Percentiles rank a stretch among this genome's conserved stretches.
These are phyloP conservation scores for Athelia sp. DNA, from an alignment of 1,284 basidiomycete genomes.

Conservation along the genomic window DNA sequence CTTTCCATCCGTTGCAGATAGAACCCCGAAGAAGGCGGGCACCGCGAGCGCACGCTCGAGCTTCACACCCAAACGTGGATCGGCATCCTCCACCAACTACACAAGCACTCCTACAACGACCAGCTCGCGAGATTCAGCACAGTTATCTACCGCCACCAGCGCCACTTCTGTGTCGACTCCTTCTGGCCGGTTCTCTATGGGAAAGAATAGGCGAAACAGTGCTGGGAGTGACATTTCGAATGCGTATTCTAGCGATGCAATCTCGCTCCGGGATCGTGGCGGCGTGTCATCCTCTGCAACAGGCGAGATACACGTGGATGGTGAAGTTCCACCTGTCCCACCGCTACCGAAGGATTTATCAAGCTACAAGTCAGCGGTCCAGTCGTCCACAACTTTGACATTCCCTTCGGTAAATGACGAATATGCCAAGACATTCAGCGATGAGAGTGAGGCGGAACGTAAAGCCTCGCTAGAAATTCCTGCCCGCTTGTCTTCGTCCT, in stretches of 20 bases:
- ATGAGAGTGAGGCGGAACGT: conserved; percentile 36
- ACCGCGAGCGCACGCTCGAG: conserved; percentile 56
- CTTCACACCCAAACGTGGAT: conserved; percentile 80
- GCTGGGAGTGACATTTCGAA: conserved; percentile 83
- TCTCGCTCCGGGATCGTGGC: conserved; percentile 61
- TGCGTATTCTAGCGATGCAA: conserved; percentile 60
- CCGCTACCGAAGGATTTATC: conserved; percentile 91
- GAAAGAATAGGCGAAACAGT: conserved; percentile 67
- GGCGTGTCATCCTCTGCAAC: conserved; percentile 52
- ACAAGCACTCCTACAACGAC: conserved; percentile 64
- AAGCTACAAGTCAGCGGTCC: conserved; percentile 65
- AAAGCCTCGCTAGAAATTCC: conserved; percentile 52
- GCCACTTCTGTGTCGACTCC: conserved; percentile 67
- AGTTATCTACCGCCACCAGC: conserved; percentile 71
- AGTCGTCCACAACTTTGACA: conserved; percentile 44
- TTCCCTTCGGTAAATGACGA: conserved; percentile 42
- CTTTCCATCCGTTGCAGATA: conserved; percentile 43
- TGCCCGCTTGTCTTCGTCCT: conserved; percentile 21
- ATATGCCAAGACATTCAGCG: conserved; percentile 29
- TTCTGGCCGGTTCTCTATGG: conserved; percentile 60
- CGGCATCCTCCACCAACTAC: conserved; percentile 83
- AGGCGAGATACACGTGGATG: conserved; percentile 55
- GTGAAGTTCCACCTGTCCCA: conserved; percentile 87
- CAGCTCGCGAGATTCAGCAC: conserved; percentile 80
- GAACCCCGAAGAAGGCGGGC: conserved; percentile 58